A percentile compares a stretch with the other conserved stretches of the same genome.
Conservation (phyloP, 2,329 filamentous ascomycete genomes). For the Alternaria hordeiaustralica region DNA sequence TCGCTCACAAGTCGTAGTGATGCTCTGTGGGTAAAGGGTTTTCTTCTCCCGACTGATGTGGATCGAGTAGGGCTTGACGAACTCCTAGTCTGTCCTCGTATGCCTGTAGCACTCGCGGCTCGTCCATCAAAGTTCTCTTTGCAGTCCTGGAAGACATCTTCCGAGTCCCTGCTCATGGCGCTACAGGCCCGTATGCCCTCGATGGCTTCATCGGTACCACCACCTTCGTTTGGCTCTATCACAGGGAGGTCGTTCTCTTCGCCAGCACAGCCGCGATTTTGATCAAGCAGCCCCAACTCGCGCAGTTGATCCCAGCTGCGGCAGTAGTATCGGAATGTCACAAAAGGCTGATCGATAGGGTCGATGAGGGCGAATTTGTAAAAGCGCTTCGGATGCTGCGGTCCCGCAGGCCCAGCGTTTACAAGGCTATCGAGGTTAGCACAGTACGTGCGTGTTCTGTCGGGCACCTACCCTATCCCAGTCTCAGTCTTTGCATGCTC, state of each 20-base stretch:
- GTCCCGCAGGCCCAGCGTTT: slow-evolving; percentile 47
- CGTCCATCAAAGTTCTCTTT: not conserved
- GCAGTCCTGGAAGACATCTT: not conserved
- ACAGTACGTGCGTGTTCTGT: not conserved
- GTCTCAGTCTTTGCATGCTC: slow-evolving; percentile 22
- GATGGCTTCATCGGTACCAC: not conserved
- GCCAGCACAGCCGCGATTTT: slow-evolving; percentile 14
- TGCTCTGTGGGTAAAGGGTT: not conserved
- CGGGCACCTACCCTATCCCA: slow-evolving; percentile 39
- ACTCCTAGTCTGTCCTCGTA: not conserved
- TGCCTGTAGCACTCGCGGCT: not conserved
- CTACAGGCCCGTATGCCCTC: not conserved
- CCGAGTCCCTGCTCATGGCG: not conserved
- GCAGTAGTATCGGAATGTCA: slow-evolving; percentile 52
- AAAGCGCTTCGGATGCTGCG: slow-evolving; percentile 51
- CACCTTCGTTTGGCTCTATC: slow-evolving; percentile 31
- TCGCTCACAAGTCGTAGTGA: not conserved
- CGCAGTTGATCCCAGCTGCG: slow-evolving; percentile 39
- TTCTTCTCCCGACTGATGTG: not conserved
- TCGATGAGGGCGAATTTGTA: slow-evolving; percentile 60
- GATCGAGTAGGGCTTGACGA: not conserved
- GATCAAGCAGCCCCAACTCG: slow-evolving; percentile 29
- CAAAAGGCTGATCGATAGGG: slow-evolving; percentile 56
- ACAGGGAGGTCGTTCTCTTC: slow-evolving; percentile 31
- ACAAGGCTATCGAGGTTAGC: slow-evolving; percentile 41